Conservation (phyloP, 2,329 filamentous ascomycete species). For the Rhytidhysteron rufulum region DNA sequence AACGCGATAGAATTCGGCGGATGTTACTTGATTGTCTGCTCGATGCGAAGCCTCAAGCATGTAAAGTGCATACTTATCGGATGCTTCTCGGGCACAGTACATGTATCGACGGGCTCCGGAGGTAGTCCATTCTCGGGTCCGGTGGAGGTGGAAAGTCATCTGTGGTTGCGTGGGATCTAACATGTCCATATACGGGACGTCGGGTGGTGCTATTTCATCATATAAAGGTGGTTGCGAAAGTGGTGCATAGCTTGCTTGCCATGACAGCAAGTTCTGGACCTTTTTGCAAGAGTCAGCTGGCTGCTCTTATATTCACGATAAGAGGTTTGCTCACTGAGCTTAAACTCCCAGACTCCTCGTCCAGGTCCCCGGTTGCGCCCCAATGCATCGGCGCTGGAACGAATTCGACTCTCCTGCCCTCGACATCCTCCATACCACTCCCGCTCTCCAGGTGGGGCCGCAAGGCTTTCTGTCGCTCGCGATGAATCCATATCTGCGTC, state of each 20-base stretch:
- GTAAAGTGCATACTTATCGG: constrained; percentile 33
- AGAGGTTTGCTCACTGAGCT: constrained; percentile 25
- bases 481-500: constrained; percentile 33
- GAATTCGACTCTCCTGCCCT: constrained; percentile 34
- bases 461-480: constrained; percentile 29
- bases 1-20: constrained; percentile 32
- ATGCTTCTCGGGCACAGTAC: constrained; percentile 33
- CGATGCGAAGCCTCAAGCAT: constrained; percentile 31
- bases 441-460: constrained; percentile 34
- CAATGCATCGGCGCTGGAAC: constrained; percentile 35
- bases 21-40: constrained; percentile 29
- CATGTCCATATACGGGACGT: constrained; percentile 31
- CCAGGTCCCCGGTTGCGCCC: constrained; percentile 34
- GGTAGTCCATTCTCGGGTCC: constrained; percentile 34
- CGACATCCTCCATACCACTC: constrained; percentile 30
- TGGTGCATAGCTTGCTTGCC: constrained; percentile 32
- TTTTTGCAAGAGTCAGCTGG: constrained; percentile 10
- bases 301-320: constrained; percentile 6
- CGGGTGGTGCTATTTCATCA: constrained; percentile 29
- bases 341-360: constrained; percentile 34
- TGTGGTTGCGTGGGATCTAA: constrained; percentile 29
- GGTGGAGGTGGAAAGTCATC: constrained; percentile 33
- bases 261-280: constrained; percentile 34
- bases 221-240: constrained; percentile 28
- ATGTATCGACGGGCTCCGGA: constrained; percentile 32